Base-by-base conservation (phyloP, 768 basidiomycete genomes). In the Sarcodon aspratus region DNA sequence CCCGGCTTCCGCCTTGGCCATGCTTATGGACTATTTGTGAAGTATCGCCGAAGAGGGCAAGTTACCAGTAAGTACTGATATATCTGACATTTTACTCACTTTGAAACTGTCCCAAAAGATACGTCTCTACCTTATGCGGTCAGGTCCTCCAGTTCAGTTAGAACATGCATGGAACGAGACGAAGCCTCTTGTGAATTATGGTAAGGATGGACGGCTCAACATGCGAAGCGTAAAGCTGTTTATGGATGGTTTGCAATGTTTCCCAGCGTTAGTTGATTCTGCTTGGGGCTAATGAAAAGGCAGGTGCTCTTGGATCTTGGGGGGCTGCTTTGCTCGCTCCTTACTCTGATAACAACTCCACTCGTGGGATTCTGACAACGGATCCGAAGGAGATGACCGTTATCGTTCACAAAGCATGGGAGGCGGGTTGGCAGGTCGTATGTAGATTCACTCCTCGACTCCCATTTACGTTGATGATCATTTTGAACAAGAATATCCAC, bases 291-390 rank as follows among this genome's bases (percentile, higher is more conserved):
- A 17, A 11, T 38, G n/a, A 9, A 31, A 50, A 34, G 31, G 6
- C 47, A 85, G 84, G 93, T 37, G 94, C 94, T 0, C 74, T 98
- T 4, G 91, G 95, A 0, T 89, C 86, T 1, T 89, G 87, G 73
- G 94, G 95, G 7, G 93, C 95, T 0, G 93, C 95, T 0, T 71
- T 98, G 49, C 66, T 88, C 6, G 74, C 82, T 45, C 88, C 91
- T 13, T 98, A 96, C 61, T 74, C 80, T 0, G 89, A 95, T 62
- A 78, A 85, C 17, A 81, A 86, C 1, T 72, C 76, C 0, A 79
- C 77, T 21, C 70, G 59, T 8, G 94, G 94, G 1, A 69, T 89
- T 48, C 72, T 97, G 72, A 73, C 78, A 21, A 68, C 69, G 46
- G 66, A 72, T 2, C 73, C 79, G 17, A 72, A 76, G 13, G 67